Evolutionary conservation across 1,139 yeast genomes (phyloP).

Genomic region (Petasospora fabianii): DNA sequence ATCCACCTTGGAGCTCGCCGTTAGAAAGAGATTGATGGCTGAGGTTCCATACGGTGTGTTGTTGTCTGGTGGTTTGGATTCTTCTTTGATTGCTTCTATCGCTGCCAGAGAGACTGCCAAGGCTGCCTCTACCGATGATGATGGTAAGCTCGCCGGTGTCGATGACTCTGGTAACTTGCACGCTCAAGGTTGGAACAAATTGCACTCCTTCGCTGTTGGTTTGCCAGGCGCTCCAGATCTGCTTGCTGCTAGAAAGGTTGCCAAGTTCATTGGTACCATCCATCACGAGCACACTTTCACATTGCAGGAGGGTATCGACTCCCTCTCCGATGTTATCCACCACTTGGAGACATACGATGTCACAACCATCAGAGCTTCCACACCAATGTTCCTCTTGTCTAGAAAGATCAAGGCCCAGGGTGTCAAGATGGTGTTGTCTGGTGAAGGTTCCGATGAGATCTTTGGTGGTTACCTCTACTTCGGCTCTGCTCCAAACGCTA

Average conservation of each 20-base stretch:
- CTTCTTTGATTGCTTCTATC: slow-evolving; percentile 92
- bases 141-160: slow-evolving; percentile 79
- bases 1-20: slow-evolving; percentile 85
- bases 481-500: slow-evolving; percentile 91
- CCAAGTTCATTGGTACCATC: slow-evolving; percentile 88
- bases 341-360: slow-evolving; percentile 98
- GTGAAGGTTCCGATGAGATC: slow-evolving; percentile 98
- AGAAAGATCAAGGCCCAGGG: slow-evolving; percentile 99
- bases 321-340: slow-evolving; percentile 88
- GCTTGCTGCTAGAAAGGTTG: slow-evolving; percentile 94
- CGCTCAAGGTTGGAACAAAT: slow-evolving; percentile 73
- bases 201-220: slow-evolving; percentile 97
- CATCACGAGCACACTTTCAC: slow-evolving; percentile 99
- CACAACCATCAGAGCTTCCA: slow-evolving; percentile 97
- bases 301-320: slow-evolving; percentile 92
- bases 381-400: slow-evolving; percentile 95
- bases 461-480: slow-evolving; percentile 98
- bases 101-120: slow-evolving; percentile 93
- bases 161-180: slow-evolving; percentile 83
- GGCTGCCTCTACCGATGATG: slow-evolving; percentile 52
- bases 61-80: slow-evolving; percentile 94
- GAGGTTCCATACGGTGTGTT: slow-evolving; percentile 98
- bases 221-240: slow-evolving; percentile 97
- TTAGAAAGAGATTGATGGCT: slow-evolving; percentile 98
- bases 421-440: slow-evolving; percentile 97